Conservation (phyloP, 2,329 filamentous ascomycete genomes). For the Cercospora nicotianae region DNA sequence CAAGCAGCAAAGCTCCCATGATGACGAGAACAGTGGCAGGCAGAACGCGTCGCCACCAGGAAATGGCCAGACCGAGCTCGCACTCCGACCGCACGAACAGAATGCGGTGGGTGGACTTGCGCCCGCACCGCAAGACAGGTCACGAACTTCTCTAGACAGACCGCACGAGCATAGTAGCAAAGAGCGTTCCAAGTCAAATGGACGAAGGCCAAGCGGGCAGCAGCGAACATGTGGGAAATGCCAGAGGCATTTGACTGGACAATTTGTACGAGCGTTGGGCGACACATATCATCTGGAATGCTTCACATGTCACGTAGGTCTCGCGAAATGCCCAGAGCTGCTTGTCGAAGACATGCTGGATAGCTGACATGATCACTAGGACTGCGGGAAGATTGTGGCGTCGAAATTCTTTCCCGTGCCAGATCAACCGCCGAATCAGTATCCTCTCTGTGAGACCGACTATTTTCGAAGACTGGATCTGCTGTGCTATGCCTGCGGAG, state of each 20-base stretch:
- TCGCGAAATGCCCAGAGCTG: background rate
- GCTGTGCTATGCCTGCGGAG: constrained; percentile 87
- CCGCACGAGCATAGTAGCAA: constrained; percentile 27
- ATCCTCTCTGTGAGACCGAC: constrained; percentile 95
- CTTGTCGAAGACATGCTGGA: background rate
- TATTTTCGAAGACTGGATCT: constrained; percentile 92
- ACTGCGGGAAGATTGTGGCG: constrained; percentile 94
- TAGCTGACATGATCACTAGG: constrained; percentile 57
- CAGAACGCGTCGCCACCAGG: constrained; percentile 18
- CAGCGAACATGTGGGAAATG: constrained; percentile 73
- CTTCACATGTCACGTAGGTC: constrained; percentile 89
- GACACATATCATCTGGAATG: constrained; percentile 97
- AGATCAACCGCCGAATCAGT: constrained; percentile 83
- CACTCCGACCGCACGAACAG: constrained; percentile 23
- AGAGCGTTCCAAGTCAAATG: constrained; percentile 30
- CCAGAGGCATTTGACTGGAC: constrained; percentile 80
- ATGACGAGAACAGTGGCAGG: constrained; percentile 18
- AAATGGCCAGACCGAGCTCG: constrained; percentile 24
- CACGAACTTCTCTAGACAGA: constrained; percentile 21
- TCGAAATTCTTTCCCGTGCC: constrained; percentile 99
- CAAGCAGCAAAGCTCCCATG: constrained; percentile 29
- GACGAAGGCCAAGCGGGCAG: constrained; percentile 37
- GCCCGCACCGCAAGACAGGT: constrained; percentile 19
- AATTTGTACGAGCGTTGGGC: constrained; percentile 91
- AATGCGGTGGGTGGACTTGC: constrained; percentile 3